Evolutionary conservation across 176 grass and related monocot genomes (phyloP).

Genomic region (Cenchrus americanus): DNA sequence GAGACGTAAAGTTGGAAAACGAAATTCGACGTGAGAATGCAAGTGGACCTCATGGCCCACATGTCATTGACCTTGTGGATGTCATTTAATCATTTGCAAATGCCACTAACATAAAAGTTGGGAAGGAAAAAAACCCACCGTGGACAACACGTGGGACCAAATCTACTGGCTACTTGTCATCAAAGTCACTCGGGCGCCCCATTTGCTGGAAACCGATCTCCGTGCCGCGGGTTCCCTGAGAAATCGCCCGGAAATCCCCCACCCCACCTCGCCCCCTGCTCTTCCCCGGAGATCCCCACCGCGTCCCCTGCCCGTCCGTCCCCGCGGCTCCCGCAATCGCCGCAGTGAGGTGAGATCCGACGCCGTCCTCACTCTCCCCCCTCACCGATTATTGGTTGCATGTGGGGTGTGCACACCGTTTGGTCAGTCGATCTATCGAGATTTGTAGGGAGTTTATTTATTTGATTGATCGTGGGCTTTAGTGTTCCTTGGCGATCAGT

Average conservation of each 20-base stretch:
- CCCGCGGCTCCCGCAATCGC: background rate
- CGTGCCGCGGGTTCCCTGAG: background rate
- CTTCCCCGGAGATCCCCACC: background rate
- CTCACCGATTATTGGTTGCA: background rate
- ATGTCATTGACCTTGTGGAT: background rate
- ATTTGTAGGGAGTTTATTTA: background rate
- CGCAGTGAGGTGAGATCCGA: slow-evolving; percentile 5
- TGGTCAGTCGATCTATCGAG: background rate
- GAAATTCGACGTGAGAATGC: background rate
- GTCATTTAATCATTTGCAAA: background rate
- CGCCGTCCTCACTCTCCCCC: background rate
- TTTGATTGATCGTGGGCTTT: background rate
- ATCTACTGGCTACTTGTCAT: background rate
- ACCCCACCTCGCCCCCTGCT: background rate
- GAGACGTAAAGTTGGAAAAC: background rate
- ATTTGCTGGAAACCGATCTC: background rate
- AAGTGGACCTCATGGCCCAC: background rate
- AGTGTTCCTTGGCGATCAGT: background rate
- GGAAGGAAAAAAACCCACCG: background rate
- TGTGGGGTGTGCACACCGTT: background rate
- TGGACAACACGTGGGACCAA: background rate
- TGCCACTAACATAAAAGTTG: background rate
- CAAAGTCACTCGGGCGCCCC: background rate
- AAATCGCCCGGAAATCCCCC: background rate
- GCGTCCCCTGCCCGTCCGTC: background rate